Conservation (phyloP, 2,329 filamentous ascomycete species). For the Hymenoscyphus scutula region DNA sequence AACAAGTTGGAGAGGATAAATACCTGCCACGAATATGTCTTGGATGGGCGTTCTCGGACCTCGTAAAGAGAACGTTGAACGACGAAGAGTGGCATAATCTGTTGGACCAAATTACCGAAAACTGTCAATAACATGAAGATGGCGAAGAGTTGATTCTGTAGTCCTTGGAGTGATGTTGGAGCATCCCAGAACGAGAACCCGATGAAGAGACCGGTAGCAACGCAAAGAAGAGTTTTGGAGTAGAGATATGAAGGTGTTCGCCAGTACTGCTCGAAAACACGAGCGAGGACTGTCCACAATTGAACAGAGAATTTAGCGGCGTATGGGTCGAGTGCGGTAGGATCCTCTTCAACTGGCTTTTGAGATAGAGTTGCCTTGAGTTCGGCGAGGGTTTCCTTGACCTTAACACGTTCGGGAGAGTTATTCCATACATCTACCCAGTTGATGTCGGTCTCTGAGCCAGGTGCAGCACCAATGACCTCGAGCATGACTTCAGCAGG, state of each 20-base stretch:
- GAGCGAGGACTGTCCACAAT: conserved; percentile 51
- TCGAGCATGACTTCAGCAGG: conserved; percentile 80
- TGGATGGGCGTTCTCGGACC: conserved; percentile 70
- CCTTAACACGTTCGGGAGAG: conserved; percentile 46
- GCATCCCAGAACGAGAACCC: conserved; percentile 69
- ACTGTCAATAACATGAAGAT: conserved; percentile 77
- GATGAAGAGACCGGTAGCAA: conserved; percentile 50
- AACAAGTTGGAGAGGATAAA: conserved; percentile 70
- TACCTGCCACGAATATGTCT: conserved; percentile 72
- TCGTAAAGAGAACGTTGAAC: conserved; percentile 53
- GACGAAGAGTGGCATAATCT: conserved; percentile 72
- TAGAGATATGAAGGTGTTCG: conserved; percentile 59
- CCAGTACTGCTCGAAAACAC: conserved; percentile 66
- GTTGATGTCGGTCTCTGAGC: conserved; percentile 59
- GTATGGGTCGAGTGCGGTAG: conserved; percentile 50
- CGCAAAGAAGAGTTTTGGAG: conserved; percentile 34
- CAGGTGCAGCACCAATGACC: conserved; percentile 60
- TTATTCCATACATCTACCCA: conserved; percentile 61
- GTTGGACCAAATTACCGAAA: conserved; percentile 70
- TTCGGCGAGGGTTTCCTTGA: conserved; percentile 49
- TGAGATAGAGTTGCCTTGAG: conserved; percentile 46
- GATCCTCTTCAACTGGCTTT: conserved; percentile 27
- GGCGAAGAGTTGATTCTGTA: conserved; percentile 71
- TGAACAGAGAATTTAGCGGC: conserved; percentile 61
- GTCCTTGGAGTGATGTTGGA: conserved; percentile 55